A percentile compares a stretch with the other conserved stretches of the same genome.
These are phyloP conservation scores for Solioccasus polychromus DNA, from an alignment of 768 basidiomycete genomes.

Conservation along the genomic window DNA sequence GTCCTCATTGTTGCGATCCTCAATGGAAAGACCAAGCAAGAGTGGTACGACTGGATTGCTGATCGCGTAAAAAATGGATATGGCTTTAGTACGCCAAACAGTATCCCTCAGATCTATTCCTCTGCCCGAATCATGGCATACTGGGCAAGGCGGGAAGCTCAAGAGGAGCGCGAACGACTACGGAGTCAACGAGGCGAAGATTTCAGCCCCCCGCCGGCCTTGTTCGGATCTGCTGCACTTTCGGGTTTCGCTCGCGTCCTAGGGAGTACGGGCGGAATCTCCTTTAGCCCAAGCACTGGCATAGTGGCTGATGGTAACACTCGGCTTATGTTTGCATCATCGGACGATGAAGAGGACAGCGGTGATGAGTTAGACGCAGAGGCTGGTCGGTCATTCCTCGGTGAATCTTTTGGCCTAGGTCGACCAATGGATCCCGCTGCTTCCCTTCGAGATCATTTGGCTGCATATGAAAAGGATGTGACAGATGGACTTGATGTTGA, in stretches of 20 bases:
- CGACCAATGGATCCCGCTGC: conserved; percentile 52
- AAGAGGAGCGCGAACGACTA: conserved; percentile 46
- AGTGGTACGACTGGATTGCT: conserved; percentile 90
- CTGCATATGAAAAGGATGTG: conserved; percentile 58
- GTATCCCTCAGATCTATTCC: conserved; percentile 75
- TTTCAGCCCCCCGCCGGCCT: conserved; percentile 15
- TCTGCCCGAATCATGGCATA: conserved; percentile 60
- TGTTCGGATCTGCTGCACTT: conserved; percentile 38
- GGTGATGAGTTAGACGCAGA: conserved; percentile 45
- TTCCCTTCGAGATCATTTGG: conserved; percentile 57
- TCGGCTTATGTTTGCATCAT: conserved; percentile 57
- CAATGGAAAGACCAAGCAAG: conserved; percentile 80
- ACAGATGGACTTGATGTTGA: conserved; percentile 32
- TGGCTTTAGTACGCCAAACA: conserved; percentile 75
- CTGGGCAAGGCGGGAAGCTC: conserved; percentile 58
- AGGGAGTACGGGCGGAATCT: conserved; percentile 59
- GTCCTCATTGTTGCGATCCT: conserved; percentile 86
- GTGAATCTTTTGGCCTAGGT: conserved; percentile 42
- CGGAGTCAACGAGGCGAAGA: conserved; percentile 37
- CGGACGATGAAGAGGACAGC: conserved; percentile 60
- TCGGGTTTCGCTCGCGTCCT: conserved; percentile 55
- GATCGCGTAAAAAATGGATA: conserved; percentile 74
- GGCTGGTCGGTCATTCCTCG: conserved; percentile 44
- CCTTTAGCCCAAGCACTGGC: conserved; percentile 54
- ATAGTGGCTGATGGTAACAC: conserved; percentile 46